Evolutionary conservation across 179 eudicot genomes (phyloP), one percentile per base, ranked within the genome.

Genomic region (Camellia oleifera): DNA sequence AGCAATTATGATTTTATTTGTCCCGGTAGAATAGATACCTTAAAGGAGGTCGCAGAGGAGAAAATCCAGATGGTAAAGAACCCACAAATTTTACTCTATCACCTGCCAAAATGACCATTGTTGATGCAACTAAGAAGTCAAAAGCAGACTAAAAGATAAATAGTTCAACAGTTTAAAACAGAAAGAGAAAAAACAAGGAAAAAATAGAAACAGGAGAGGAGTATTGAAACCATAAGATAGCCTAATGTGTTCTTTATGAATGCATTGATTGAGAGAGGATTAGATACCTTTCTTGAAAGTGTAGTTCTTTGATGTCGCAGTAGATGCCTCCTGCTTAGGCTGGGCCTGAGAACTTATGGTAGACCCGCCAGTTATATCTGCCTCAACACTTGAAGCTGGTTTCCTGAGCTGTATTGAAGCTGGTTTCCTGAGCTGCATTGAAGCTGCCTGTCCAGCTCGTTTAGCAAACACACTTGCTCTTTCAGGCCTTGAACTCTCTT

Each of bases 31-130:
- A 52, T 75, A 72, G 62, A 53, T 87, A 94, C 98, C 97, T 93
- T 48, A 81, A 81, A 52, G 90, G 87, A 80, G 83, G 72, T 71
- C 69, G 84, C 77, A 77, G 32, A 54, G 89, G 76, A 65, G 91
- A 77, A 80, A 81, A 83, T 9, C 87, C 89, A 69, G 91, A 81
- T 54, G 90, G 73, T 18, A 78, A 81, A n/a, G 95, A 79, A 44
- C 98, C 93, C 75, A 94, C 81, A 83, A 80, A 92, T 75, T 88
- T 96, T 67, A 96, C 99, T 81, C 98, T 91, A 72, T 96, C 98
- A 83, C 98, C 99, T 96, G 89, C 69, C 75, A 66, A 46, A 76
- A 77, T 72, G 6, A 56, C n/a, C 32, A 11, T 58, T 23, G 32
- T 63, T 57, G 61, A 61, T 67, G 46, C 77, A 79, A 68, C 75